A percentile compares a stretch with the other conserved stretches of the same genome.
These are phyloP conservation scores for Symbiodinium natans DNA, from an alignment of 73 alveolate species.

Conservation along the genomic window DNA sequence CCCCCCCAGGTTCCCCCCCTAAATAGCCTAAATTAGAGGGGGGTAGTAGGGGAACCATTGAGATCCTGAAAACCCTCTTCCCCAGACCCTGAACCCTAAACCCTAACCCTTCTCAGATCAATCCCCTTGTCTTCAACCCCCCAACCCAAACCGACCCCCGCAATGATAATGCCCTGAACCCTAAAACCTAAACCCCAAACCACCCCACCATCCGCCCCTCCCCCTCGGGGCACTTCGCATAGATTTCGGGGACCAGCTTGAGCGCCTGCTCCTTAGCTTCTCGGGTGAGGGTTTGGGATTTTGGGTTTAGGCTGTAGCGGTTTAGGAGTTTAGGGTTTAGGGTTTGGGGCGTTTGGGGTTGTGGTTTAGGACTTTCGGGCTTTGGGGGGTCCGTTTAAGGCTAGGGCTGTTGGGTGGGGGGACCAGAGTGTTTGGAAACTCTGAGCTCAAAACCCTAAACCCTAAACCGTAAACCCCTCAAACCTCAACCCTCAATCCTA, in stretches of 20 bases:
- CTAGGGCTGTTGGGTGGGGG: not conserved
- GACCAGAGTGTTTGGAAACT: not conserved
- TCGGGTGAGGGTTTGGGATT: not conserved
- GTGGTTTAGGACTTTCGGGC: not conserved
- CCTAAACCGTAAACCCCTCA: not conserved
- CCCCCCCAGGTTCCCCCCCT: too few species aligned
- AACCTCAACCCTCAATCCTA: too few species aligned
- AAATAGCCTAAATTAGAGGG: too few species aligned
- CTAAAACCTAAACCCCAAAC: not conserved
- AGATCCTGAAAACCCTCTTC: not conserved
- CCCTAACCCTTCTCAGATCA: too few species aligned
- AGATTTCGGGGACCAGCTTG: constrained; percentile 77
- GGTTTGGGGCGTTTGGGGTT: not conserved
- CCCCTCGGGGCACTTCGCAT: not conserved
- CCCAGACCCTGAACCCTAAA: not conserved
- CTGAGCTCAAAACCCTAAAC: too few species aligned
- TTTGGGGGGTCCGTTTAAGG: not conserved
- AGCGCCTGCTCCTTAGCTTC: not conserved
- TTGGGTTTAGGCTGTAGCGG: not conserved
- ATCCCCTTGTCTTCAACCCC: too few species aligned
- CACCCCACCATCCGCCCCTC: too few species aligned
- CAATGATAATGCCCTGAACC: too few species aligned
- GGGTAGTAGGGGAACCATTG: not conserved
- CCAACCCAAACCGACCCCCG: too few species aligned
- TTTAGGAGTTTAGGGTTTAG: not conserved